Evolutionary conservation across 805 yeast species (phyloP), one percentile per base, ranked within the genome.

Genomic region (Sugiyamaella americana): DNA sequence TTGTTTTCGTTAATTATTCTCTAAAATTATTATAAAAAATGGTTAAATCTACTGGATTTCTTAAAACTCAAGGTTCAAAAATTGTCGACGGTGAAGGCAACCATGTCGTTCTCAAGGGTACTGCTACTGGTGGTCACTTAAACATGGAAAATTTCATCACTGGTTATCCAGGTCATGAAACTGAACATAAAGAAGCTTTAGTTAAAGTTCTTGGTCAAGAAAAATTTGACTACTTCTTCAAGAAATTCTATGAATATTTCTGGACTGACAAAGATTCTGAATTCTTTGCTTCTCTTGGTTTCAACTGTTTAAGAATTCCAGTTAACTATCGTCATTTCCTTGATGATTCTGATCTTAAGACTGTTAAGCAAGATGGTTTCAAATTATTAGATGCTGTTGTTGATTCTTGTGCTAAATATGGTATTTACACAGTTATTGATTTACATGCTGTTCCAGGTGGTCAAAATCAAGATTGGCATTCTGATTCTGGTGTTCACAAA

Each of bases 131-230:
- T 41, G 57, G 57, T 35, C 75, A 70, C 49, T 66, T 74, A 50
- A 74, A 74, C 58, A 74, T 74, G 78, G 79, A 74, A 58, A 74
- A 74, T 59, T 74, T 74, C 68, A 74, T 74, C 53, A 74, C 78
- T 26, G 79, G 79, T 2, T 74, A 69, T 51, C 76, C 78, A 13
- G 79, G 78, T 5, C 76, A 71, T 52, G 79, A 74, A 56, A 65
- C 74, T 20, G 77, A 74, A 52, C 76, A 72, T 54, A 73, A 73
- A 56, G 51, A 61, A 38, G 71, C 70, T 1, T 47, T 74, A 49
- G 52, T 58, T 51, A 47, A 55, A 37, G 67, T 58, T 37, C 67
- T 74, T 51, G 79, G 79, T 38, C 54, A 67, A 45, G 76, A 73
- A 48, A 74, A 74, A 55, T 69, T 64, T 52, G 67, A 71, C 41